These are phyloP conservation scores for Lactarius hatsudake DNA, from an alignment of 768 basidiomycete genomes.

Conservation along the genomic window DNA sequence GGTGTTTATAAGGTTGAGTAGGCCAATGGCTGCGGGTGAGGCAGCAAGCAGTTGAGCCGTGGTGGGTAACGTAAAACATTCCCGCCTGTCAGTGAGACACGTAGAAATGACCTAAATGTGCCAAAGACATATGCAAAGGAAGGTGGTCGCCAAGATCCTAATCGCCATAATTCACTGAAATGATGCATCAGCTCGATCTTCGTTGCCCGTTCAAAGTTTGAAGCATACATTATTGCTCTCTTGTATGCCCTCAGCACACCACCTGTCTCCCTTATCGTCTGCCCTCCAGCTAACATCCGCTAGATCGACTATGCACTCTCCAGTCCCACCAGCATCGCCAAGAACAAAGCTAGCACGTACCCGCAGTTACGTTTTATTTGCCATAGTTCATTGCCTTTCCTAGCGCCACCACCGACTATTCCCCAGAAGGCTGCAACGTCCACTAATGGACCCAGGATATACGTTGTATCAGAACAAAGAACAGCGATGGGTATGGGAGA, in stretches of 20 bases:
- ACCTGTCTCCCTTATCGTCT: slow-evolving; percentile 39
- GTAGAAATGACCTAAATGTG: slow-evolving; percentile 10
- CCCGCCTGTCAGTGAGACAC: slow-evolving; percentile 32
- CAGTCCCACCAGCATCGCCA: slow-evolving; percentile 36
- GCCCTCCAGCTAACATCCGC: slow-evolving; percentile 50
- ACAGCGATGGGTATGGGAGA: slow-evolving; percentile 49
- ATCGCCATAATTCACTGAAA: slow-evolving; percentile 50
- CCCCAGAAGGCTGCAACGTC: slow-evolving; percentile 56
- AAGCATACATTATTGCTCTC: slow-evolving; percentile 46
- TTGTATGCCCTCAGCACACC: slow-evolving; percentile 60
- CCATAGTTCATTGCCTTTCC: slow-evolving; percentile 42
- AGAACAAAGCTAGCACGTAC: slow-evolving; percentile 46
- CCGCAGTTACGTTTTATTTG: slow-evolving; percentile 49
- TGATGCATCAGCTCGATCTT: background rate
- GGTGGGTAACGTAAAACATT: slow-evolving; percentile 57
- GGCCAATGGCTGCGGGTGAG: slow-evolving; percentile 44
- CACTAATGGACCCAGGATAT: slow-evolving; percentile 49
- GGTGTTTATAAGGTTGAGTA: slow-evolving; percentile 45
- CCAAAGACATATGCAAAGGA: slow-evolving; percentile 45
- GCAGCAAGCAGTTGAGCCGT: slow-evolving; percentile 39
- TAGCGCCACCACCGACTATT: slow-evolving; percentile 43
- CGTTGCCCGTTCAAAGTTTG: background rate
- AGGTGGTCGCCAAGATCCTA: slow-evolving; percentile 60
- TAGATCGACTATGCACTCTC: slow-evolving; percentile 49
- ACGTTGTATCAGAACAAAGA: slow-evolving; percentile 61